Base-by-base conservation (phyloP, 176 grass and related monocot species). In the Alloteropsis semialata region DNA sequence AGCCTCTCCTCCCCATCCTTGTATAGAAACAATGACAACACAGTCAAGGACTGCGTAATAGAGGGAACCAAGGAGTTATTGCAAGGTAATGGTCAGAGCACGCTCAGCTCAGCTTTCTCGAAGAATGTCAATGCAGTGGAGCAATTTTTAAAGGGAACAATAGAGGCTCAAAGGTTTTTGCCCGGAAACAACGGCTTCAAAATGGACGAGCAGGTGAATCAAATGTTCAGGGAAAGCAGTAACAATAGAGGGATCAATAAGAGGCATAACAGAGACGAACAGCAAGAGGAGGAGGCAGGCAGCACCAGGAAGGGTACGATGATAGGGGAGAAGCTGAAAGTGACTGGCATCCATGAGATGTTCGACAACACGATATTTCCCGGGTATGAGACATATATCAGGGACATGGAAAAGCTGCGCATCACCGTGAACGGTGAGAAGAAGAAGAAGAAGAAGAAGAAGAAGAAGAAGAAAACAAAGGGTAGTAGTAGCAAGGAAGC, bases 1-100 rank as follows among this genome's bases (percentile, higher is more conserved):
- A 86, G 91, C 45, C 84, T 94, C 60, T 50, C 48, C 5, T 50
- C 16, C 16, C 48, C 16, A 3, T 50, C 48, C 16, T 50, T 50
- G 5, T 15, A 5, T 18, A 3, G 16, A 5, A 50, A 50, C 4
- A 1, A 18, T 1, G 12, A 5, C 2, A 5, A 49, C 46, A 49
- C 14, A 7, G 11, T 6, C 41, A 43, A 43, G 41, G 41, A n/a
- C n/a, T n/a, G 41, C 41, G 11, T 43, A 7, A 10, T 43, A 19
- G 48, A 50, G 6, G 48, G 48, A 13, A 2, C 48, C 17, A 50
- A 19, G 5, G 17, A 50, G 13, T 50, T 17, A 13, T 50, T 50
- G 48, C 16, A 50, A 18, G 48, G 41, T n/a, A n/a, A n/a, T 43
- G 41, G 41, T 10, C 5, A 43, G 11, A 43, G 3, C 41, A 43